Conservation (phyloP, 352 stramenopile genomes). For the Globisporangium apiculatum region DNA sequence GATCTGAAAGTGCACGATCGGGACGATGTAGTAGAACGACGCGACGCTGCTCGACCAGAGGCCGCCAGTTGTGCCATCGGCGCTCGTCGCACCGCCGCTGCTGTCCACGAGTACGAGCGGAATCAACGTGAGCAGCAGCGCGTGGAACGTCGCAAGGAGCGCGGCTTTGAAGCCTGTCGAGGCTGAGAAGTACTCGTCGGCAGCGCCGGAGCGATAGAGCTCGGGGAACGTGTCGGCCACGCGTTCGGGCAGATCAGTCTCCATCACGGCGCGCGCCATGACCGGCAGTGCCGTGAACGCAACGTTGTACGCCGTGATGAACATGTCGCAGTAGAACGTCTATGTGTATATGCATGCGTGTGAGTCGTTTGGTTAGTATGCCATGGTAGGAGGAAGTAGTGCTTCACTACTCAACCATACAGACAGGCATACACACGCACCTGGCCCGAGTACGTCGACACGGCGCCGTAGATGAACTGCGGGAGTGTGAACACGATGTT, state of each 20-base stretch:
- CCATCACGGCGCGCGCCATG: constrained; percentile 61
- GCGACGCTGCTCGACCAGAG: constrained; percentile 88
- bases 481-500: constrained; percentile 92
- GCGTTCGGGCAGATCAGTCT: constrained; percentile 63
- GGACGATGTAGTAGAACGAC: constrained; percentile 91
- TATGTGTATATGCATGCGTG: constrained; percentile 8
- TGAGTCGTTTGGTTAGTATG: not conserved
- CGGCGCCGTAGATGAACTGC: constrained; percentile 84
- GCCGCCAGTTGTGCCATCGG: constrained; percentile 36
- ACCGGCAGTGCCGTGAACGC: constrained; percentile 90
- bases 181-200: constrained; percentile 59
- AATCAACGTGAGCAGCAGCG: constrained; percentile 44
- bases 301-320: constrained; percentile 94
- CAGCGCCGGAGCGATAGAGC: constrained; percentile 53
- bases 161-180: constrained; percentile 33
- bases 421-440: constrained; percentile 14
- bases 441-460: constrained; percentile 85
- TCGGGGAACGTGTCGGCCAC: constrained; percentile 66
- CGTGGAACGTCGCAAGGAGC: constrained; percentile 44
- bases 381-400: not conserved
- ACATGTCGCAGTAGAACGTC: constrained; percentile 76
- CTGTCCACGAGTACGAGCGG: constrained; percentile 50
- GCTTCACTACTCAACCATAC: not conserved
- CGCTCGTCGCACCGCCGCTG: constrained; percentile 33
- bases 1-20: constrained; percentile 89